Evolutionary conservation across 148 eudicot species (phyloP), one percentile per base, ranked within the genome.

Genomic region (Persicaria maculosa): DNA sequence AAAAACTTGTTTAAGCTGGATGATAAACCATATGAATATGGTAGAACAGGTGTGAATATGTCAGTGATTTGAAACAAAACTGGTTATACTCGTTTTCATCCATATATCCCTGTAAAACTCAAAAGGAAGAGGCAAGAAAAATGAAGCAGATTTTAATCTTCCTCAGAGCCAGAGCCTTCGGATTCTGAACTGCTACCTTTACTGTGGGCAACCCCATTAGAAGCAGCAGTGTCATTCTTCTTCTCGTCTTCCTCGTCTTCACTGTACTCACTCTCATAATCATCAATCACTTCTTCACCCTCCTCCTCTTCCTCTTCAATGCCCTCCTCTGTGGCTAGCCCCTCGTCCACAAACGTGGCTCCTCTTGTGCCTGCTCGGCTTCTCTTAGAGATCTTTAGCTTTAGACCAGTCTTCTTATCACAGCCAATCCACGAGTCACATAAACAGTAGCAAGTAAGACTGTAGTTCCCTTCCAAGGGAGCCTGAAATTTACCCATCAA

Each of bases 401-500:
- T 86, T 5, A 84, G 52, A 47, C 76, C 77, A 2, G 79, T 71
- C 80, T 79, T 84, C 40, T 68, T 83, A 57, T 86, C 88, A 64
- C 88, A 83, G n/a, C 89, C 89, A 12, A 86, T 80, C 90, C 90
- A 86, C 4, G 85, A 82, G 48, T 86, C 87, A 48, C 90, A 86
- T 71, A 82, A 58, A 64, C 83, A 81, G 44, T 75, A 76, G 65
- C 78, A 74, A 44, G 80, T 74, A 72, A 84, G 75, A 62, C 68
- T 81, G 72, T 80, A 83, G 57, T 74, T 87, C n/a, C 87, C 90
- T 45, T 79, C 88, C 5, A 76, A 68, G 0, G 87, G 90, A 19
- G 87, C 90, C 73, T 83, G 83, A 22, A 86, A 86, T 76, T 80
- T 79, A 44, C 84, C 79, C 83, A 84, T 81, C 22, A 84, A 85